Evolutionary conservation across 1,284 basidiomycete species (phyloP).

Genomic region (Tilletiaria anomala): DNA sequence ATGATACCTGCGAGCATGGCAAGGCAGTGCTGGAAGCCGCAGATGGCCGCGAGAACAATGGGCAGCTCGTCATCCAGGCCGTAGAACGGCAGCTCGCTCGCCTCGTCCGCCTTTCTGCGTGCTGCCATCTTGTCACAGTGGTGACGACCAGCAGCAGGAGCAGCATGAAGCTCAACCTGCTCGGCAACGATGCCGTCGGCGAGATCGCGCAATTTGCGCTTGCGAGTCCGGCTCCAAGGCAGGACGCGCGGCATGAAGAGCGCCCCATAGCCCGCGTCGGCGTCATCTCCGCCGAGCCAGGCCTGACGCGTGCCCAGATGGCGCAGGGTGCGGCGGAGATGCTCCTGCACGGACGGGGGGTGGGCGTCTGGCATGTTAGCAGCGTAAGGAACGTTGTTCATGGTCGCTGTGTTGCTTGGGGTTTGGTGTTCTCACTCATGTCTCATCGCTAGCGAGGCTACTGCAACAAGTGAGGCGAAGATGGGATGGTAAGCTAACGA

Average conservation of each 20-base stretch:
- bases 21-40: constrained; percentile 55
- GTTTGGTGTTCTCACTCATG: too few species aligned
- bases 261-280: neutral
- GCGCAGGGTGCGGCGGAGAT: too few species aligned
- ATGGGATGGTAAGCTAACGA: too few species aligned
- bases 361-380: too few species aligned
- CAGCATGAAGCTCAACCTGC: neutral
- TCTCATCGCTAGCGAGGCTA: too few species aligned
- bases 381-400: too few species aligned
- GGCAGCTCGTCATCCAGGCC: constrained; percentile 24
- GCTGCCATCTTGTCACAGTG: neutral
- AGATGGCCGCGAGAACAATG: constrained; percentile 14
- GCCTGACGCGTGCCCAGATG: neutral
- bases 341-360: too few species aligned
- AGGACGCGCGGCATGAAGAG: neutral
- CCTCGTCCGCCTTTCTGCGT: neutral
- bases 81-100: constrained; percentile 17
- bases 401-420: too few species aligned
- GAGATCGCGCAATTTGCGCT: neutral
- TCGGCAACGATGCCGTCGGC: neutral
- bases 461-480: too few species aligned
- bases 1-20: constrained; percentile 66
- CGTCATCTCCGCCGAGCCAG: neutral
- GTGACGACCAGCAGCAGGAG: neutral
- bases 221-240: neutral